Percentiles rank a stretch among this genome's conserved stretches.
Evolutionary conservation across 768 basidiomycete species (phyloP).

Genomic region (Kwoniella dendrophila): DNA sequence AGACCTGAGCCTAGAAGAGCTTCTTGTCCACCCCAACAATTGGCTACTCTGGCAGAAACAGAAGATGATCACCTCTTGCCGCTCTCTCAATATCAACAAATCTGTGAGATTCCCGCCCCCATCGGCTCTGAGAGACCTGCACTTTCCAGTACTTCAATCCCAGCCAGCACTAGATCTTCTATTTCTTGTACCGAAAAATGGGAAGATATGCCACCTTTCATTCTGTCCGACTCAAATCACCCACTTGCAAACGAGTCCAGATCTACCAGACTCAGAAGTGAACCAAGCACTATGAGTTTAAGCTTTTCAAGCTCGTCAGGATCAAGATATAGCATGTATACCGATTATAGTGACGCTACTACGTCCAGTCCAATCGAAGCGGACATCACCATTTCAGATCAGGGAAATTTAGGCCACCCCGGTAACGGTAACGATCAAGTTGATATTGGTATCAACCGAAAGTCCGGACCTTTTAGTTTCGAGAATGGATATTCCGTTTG

Average conservation of each 20-base stretch:
- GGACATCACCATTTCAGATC: neutral
- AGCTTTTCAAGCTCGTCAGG: slow-evolving; percentile 14
- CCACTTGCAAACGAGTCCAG: neutral
- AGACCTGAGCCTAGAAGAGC: slow-evolving; percentile 1
- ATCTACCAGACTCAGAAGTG: slow-evolving; percentile 1
- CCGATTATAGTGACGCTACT: neutral
- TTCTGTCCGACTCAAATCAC: slow-evolving; percentile 3
- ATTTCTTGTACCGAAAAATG: neutral
- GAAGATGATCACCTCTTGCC: neutral
- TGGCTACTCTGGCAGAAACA: neutral
- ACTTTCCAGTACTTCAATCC: neutral
- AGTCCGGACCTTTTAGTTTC: too few relatives aligned
- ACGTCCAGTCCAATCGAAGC: neutral
- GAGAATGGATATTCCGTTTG: too few relatives aligned
- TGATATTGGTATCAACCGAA: too few relatives aligned
- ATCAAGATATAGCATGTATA: slow-evolving; percentile 8
- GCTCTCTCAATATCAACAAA: neutral
- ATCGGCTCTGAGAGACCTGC: slow-evolving; percentile 10
- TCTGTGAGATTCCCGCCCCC: neutral
- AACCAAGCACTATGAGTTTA: slow-evolving; percentile 1
- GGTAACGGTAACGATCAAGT: too few relatives aligned
- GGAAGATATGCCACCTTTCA: slow-evolving; percentile 21
- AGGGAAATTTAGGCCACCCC: too few relatives aligned
- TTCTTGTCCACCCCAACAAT: slow-evolving; percentile 12
- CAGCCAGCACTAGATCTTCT: neutral